Evolutionary conservation across 306 rosid species (phyloP).

Genomic region (Trifolium subterraneum): DNA sequence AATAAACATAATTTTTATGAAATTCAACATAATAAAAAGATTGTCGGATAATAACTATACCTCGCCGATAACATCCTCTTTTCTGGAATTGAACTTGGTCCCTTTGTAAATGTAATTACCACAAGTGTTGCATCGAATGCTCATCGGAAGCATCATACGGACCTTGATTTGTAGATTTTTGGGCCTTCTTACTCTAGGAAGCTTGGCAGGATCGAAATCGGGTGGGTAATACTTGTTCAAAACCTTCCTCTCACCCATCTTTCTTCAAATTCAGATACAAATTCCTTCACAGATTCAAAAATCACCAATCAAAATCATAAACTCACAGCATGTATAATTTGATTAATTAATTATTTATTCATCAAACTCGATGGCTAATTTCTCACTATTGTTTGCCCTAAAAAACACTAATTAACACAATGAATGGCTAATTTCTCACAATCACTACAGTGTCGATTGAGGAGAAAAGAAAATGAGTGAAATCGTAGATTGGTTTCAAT

Average conservation of each 20-base stretch:
- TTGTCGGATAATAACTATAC: conserved; percentile 6
- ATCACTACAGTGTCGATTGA: not conserved
- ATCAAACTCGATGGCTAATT: not conserved
- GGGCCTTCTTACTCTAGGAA: conserved; percentile 71
- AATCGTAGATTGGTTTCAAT: conserved; percentile 5
- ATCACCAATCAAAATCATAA: not conserved
- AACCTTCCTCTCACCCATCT: conserved; percentile 93
- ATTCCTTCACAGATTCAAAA: not conserved
- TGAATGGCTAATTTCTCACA: too few relatives aligned
- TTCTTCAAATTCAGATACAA: conserved; percentile 38
- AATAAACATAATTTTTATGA: too few relatives aligned
- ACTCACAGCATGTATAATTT: not conserved
- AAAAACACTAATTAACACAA: too few relatives aligned
- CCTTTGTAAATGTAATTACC: conserved; percentile 61
- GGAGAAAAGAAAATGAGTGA: conserved; percentile 15
- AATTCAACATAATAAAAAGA: too few relatives aligned
- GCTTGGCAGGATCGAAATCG: conserved; percentile 86
- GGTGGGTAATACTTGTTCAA: conserved; percentile 94
- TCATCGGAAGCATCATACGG: conserved; percentile 99
- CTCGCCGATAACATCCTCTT: conserved; percentile 59
- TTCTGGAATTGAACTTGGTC: conserved; percentile 56
- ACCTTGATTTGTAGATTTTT: conserved; percentile 90
- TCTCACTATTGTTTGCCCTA: not conserved
- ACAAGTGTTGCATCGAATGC: conserved; percentile 91
- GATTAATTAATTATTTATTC: not conserved